Evolutionary conservation across 441 rosid genomes (phyloP), one percentile per base, ranked within the genome.

Genomic region (Bocquillonia castaneifolia): DNA sequence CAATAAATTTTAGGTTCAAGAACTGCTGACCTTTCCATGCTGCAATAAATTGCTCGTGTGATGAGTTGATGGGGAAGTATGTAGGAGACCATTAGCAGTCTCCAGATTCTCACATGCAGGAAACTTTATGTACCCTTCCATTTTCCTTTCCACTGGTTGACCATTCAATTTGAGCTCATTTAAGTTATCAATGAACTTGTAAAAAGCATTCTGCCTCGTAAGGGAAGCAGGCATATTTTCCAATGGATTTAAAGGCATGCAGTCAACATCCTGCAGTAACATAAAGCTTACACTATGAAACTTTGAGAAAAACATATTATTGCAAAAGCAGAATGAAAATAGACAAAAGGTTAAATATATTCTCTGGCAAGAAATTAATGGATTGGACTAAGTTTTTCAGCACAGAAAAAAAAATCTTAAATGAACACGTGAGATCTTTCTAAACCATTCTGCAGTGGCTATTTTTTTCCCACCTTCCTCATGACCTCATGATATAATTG

Each of bases 191-290:
- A 86, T 53, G 53, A 77, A 83, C 75, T 54, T 71, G 57, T 59
- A 66, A 63, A 63, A 57, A 62, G 50, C 20, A 66, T 65, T 66
- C 57, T 83, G 91, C 76, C 84, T 85, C 67, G 80, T 78, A 73
- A 93, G 84, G 77, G 89, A 82, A 71, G 88, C 95, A 8, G 97
- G 98, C 88, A 96, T 79, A 78, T 90, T 93, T 29, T 93, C 99
- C 68, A 75, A 68, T 8, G 93, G 87, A 80, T 91, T 86, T 74
- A 74, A 68, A 76, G 98, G 99, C 99, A 96, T 96, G 83, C 98
- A 93, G 79, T 96, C 97, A 81, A 90, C 84, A 81, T 96, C 99
- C 99, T 96, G 91, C 83, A 79, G 71, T 52, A 64, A 26, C 57
- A 59, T 22, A 55, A 29, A n/a, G 40, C 14, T 48, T 40, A 58